A percentile compares a stretch with the other conserved stretches of the same genome.
phyloP scores from a whole-genome alignment of 1,284 basidiomycete species.

The Gomphus sp. region DNA sequence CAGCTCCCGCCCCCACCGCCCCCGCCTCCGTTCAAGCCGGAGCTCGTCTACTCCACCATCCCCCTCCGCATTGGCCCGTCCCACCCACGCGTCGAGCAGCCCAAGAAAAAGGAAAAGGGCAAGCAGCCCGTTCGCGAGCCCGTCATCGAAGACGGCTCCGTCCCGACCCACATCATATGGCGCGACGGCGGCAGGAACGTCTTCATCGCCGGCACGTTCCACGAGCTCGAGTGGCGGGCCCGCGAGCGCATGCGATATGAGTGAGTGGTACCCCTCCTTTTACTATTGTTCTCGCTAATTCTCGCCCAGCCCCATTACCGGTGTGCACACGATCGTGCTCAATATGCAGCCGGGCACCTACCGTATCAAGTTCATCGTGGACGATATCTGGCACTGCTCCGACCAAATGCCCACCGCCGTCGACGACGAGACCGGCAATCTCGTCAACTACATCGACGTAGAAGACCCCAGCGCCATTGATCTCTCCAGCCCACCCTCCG shows the following conservation, averaged over 20 bases:
- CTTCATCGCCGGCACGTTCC: constrained; percentile 29
- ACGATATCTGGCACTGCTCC: constrained; percentile 75
- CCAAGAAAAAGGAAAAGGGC: constrained; percentile 18
- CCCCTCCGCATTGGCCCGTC: constrained; percentile 37
- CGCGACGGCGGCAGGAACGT: constrained; percentile 51
- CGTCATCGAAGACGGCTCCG: constrained; percentile 16
- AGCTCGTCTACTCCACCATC: constrained; percentile 49
- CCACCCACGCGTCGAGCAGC: constrained; percentile 13
- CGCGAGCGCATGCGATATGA: constrained; percentile 14
- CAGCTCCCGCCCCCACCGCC: constrained; percentile 17
- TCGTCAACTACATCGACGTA: constrained; percentile 86
- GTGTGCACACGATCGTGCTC: constrained; percentile 20
- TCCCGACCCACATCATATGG: constrained; percentile 55
- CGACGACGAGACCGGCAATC: constrained; percentile 84
- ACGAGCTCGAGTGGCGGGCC: constrained; percentile 13
- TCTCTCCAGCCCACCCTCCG: constrained; percentile 16
- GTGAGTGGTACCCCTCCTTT: neutral
- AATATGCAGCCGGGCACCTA: constrained; percentile 85
- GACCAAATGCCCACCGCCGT: constrained; percentile 83
- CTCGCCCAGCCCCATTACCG: constrained; percentile 2
- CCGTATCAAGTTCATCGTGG: constrained; percentile 93
- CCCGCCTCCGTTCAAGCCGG: constrained; percentile 22
- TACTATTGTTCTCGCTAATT: neutral
- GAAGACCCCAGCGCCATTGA: constrained; percentile 28
- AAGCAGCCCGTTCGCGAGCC: neutral